A percentile compares a stretch with the other conserved stretches of the same genome.
Evolutionary conservation across 2,329 filamentous ascomycete species (phyloP).

Genomic region (Penicillium glabrum): DNA sequence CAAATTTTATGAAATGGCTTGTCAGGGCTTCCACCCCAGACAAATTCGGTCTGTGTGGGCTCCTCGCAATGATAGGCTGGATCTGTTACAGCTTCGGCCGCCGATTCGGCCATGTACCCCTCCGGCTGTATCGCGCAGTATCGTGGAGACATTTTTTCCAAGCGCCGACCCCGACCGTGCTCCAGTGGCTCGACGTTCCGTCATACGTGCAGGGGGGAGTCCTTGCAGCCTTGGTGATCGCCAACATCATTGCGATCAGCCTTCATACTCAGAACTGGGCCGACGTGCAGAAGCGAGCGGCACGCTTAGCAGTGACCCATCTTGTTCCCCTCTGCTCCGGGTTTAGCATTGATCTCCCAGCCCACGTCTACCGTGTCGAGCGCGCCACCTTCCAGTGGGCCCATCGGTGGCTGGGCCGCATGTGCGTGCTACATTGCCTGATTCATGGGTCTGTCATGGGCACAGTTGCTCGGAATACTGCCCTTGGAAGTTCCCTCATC

Average conservation of each 20-base stretch:
- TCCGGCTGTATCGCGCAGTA: neutral
- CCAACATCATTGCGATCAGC: neutral
- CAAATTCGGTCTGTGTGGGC: too few species aligned
- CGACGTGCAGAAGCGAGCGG: neutral
- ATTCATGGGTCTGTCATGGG: neutral
- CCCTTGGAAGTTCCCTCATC: neutral
- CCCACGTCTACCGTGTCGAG: neutral
- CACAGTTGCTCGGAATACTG: neutral
- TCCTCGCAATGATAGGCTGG: neutral
- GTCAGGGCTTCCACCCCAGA: too few species aligned
- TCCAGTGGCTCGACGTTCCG: neutral
- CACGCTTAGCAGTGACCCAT: neutral
- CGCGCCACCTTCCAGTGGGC: too few species aligned
- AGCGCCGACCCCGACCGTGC: neutral
- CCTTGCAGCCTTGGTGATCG: neutral
- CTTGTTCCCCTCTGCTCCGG: neutral
- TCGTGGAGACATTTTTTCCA: neutral
- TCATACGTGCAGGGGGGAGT: neutral
- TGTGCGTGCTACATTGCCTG: neutral
- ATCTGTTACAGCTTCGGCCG: neutral
- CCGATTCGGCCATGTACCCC: neutral
- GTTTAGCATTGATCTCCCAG: neutral
- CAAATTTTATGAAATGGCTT: too few species aligned
- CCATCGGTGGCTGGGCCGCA: neutral
- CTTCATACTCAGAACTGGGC: neutral